phyloP scores from a whole-genome alignment of 306 rosid species.

The Dalbergia cultrata region DNA sequence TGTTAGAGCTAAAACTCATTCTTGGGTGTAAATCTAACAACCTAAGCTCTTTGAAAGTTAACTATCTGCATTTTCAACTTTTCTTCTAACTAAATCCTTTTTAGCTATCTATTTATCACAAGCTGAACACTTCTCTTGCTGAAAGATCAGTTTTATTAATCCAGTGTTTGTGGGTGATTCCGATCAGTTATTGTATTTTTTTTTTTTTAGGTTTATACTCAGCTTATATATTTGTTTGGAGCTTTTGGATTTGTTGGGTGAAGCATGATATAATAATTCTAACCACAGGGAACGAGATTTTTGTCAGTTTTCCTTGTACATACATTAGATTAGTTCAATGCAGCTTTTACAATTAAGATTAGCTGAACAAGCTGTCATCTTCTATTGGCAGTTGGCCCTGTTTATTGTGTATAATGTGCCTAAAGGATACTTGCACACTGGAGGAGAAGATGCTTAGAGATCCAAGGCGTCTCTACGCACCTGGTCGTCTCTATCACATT shows the following conservation, averaged over 20 bases:
- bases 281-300: not conserved
- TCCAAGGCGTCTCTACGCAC: constrained; percentile 94
- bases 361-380: constrained; percentile 41
- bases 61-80: constrained; percentile 1
- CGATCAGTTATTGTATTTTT: not conserved
- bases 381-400: constrained; percentile 88
- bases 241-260: constrained; percentile 28
- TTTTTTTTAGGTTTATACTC: not conserved
- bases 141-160: not conserved
- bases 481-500: constrained; percentile 97
- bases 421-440: constrained; percentile 92
- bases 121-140: constrained; percentile 1
- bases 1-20: not conserved
- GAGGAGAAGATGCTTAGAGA: constrained; percentile 89
- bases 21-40: constrained; percentile 1
- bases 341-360: constrained; percentile 33
- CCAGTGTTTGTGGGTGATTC: constrained; percentile 10
- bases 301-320: constrained; percentile 44
- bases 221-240: constrained; percentile 25
- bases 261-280: constrained; percentile 29
- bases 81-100: too few species aligned
- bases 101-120: not conserved
- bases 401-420: constrained; percentile 81
- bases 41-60: constrained; percentile 17
- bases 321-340: constrained; percentile 41